Evolutionary conservation across 257 asterid species (phyloP), one percentile per base, ranked within the genome.

Genomic region (Buddleja alternifolia): DNA sequence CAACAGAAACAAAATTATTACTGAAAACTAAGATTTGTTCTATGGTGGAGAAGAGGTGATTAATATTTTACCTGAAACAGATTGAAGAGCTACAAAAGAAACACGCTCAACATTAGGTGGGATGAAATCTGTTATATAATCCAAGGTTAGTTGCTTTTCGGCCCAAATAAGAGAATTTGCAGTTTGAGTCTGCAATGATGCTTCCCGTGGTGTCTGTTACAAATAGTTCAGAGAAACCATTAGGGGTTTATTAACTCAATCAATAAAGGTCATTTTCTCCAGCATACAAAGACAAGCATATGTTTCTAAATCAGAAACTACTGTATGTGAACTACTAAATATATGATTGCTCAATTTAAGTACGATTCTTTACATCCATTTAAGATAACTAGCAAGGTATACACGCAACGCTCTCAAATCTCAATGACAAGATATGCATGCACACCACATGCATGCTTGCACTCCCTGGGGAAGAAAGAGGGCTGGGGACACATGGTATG

Each of bases 71-170:
- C 96, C 96, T 57, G 96, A 85, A 66, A 85, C 76, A 53, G 88
- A 87, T 77, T 91, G 95, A 52, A 86, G 76, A 10, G 90, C 97
- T 37, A 88, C 86, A 77, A 88, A 91, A 66, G 95, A 91, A 66
- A 88, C 74, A 58, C 84, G 89, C 77, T 88, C 96, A 39, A 88
- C 75, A 3, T 73, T 68, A 62, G 86, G 67, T 16, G 95, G 97
- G 76, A 90, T 42, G 72, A 82, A 88, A 70, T 80, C 81, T 52
- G 66, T 47, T 23, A 47, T 69, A 46, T 73, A 77, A 56, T 85
- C 93, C 69, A 78, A 69, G 6, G 66, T 15, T 41, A 69, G 73
- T 53, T 81, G 75, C 73, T 75, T 90, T 75, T 88, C 90, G 8
- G 92, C 92, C 97, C 97, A 90, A 45, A 61, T 29, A 32, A 90